These are phyloP conservation scores for Hsuehochloa calcarea DNA, from an alignment of 176 grass and related monocot species.

Conservation along the genomic window DNA sequence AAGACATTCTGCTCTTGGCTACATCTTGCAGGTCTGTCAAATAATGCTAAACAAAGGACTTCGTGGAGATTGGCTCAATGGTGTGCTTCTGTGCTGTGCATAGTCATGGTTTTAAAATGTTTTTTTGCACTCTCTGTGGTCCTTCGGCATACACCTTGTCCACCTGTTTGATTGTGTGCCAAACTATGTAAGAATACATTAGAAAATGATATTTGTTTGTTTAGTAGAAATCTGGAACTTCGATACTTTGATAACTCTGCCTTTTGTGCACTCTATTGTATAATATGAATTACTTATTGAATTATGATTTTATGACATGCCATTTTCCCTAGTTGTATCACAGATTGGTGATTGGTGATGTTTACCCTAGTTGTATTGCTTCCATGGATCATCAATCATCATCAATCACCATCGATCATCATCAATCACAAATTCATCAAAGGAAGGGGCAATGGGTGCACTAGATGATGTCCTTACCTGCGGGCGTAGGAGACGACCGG, in stretches of 20 bases:
- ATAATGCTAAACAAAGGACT: conserved; percentile 67
- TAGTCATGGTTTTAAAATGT: conserved; percentile 97
- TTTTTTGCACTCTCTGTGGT: conserved; percentile 81
- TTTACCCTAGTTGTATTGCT: too few relatives aligned
- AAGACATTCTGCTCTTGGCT: not conserved
- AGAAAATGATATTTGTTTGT: not conserved
- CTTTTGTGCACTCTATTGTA: not conserved
- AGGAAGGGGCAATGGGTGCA: too few relatives aligned
- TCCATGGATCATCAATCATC: too few relatives aligned
- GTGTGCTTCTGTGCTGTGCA: conserved; percentile 94
- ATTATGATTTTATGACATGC: conserved; percentile 19
- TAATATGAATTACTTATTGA: not conserved
- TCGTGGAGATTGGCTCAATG: conserved; percentile 79
- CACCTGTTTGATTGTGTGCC: conserved; percentile 37
- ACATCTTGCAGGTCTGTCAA: conserved; percentile 62
- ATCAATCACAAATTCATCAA: too few relatives aligned
- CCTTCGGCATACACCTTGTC: conserved; percentile 84
- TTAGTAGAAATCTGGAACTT: conserved; percentile 2
- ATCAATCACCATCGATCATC: too few relatives aligned
- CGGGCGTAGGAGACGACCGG: too few relatives aligned
- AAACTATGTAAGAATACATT: not conserved
- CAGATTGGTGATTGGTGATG: too few relatives aligned
- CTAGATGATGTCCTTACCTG: too few relatives aligned
- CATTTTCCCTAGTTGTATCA: too few relatives aligned
- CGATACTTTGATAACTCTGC: not conserved